Evolutionary conservation across 371 early-diverging fungal species (phyloP).

Genomic region (Rhizopus sp.): DNA sequence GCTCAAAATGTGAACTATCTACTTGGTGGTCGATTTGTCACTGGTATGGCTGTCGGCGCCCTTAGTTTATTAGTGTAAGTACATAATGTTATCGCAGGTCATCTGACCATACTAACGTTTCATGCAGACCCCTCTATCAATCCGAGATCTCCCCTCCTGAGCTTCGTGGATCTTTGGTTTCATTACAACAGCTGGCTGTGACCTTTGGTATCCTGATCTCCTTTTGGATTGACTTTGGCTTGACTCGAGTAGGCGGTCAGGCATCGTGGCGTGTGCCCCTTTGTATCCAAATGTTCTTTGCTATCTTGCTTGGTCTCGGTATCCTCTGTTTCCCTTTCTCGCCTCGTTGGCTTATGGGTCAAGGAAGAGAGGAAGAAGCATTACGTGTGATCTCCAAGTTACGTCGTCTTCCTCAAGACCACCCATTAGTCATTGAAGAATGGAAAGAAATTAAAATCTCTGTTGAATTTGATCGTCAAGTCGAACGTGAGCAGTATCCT

Average conservation of each 20-base stretch:
- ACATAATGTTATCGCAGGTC: not conserved
- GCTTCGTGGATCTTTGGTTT: slow-evolving; percentile 83
- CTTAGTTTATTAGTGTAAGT: slow-evolving; percentile 74
- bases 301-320: slow-evolving; percentile 44
- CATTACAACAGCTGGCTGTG: slow-evolving; percentile 89
- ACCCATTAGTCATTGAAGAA: slow-evolving; percentile 67
- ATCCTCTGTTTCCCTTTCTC: slow-evolving; percentile 55
- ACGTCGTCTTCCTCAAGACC: slow-evolving; percentile 57
- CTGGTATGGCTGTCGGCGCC: slow-evolving; percentile 85
- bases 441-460: slow-evolving; percentile 73
- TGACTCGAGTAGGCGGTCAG: slow-evolving; percentile 48
- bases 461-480: slow-evolving; percentile 68
- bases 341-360: slow-evolving; percentile 59
- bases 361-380: slow-evolving; percentile 71
- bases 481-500: slow-evolving; percentile 40
- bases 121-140: slow-evolving; percentile 76
- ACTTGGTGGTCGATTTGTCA: slow-evolving; percentile 73
- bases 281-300: slow-evolving; percentile 73
- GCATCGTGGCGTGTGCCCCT: slow-evolving; percentile 79
- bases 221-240: slow-evolving; percentile 75
- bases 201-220: slow-evolving; percentile 74
- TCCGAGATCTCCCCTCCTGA: slow-evolving; percentile 84
- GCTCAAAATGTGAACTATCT: slow-evolving; percentile 57
- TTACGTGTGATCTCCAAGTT: slow-evolving; percentile 69
- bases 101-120: not conserved